Percentiles rank a stretch among this genome's conserved stretches.
Conservation (phyloP, 2,329 filamentous ascomycete species). For the Bipolaris sorokiniana region DNA sequence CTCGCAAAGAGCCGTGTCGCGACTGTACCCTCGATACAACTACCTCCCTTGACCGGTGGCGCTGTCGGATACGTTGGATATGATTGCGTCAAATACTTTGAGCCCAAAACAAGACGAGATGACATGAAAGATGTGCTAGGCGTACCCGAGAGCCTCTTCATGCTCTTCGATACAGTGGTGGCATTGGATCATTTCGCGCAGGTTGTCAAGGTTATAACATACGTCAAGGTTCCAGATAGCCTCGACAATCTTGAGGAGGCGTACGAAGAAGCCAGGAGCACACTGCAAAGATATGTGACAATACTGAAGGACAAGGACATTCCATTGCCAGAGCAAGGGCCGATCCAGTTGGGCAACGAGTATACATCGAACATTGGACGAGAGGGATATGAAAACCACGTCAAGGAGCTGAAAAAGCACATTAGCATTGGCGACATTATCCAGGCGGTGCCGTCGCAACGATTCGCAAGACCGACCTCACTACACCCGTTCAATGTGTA, state of each 20-base stretch:
- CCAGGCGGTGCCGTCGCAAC: constrained; percentile 93
- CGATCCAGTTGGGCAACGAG: constrained; percentile 74
- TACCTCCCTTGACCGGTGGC: constrained; percentile 88
- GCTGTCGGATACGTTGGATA: constrained; percentile 97
- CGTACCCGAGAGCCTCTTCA: constrained; percentile 94
- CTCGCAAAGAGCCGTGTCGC: constrained; percentile 80
- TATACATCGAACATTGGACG: constrained; percentile 93
- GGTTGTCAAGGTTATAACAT: constrained; percentile 91
- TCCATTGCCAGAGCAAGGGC: constrained; percentile 76
- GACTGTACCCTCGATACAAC: constrained; percentile 77
- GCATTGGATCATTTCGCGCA: constrained; percentile 96
- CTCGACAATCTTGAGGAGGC: constrained; percentile 65
- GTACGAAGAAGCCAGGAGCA: constrained; percentile 71
- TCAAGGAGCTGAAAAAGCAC: constrained; percentile 84
- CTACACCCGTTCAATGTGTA: constrained; percentile 99
- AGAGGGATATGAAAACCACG: constrained; percentile 88
- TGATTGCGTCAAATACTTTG: constrained; percentile 96
- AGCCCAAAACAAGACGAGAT: constrained; percentile 89
- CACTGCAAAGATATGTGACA: constrained; percentile 70
- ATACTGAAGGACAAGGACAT: constrained; percentile 76
- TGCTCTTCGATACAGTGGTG: constrained; percentile 94
- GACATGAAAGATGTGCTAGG: constrained; percentile 85
- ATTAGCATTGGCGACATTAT: constrained; percentile 94
- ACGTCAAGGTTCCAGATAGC: constrained; percentile 70
- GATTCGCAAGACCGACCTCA: constrained; percentile 85